These are phyloP conservation scores for Fusarium sp. DNA, from an alignment of 2,329 filamentous ascomycete species.

Conservation along the genomic window DNA sequence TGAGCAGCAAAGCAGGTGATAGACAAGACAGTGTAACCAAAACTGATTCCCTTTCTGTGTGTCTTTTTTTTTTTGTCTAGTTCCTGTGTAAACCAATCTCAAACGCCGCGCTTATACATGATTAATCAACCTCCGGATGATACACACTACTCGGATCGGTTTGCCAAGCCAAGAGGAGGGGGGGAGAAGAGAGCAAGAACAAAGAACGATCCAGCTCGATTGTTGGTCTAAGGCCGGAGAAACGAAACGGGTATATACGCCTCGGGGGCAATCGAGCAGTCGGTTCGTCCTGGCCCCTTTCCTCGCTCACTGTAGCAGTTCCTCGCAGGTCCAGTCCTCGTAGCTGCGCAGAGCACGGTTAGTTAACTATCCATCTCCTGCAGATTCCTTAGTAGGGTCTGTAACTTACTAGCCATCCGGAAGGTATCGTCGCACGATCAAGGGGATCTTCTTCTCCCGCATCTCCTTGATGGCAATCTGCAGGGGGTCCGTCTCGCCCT, in stretches of 20 bases:
- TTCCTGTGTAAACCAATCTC: conserved; percentile 44
- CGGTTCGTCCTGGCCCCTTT: conserved; percentile 19
- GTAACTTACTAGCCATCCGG: conserved; percentile 90
- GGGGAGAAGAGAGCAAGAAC: conserved; percentile 6
- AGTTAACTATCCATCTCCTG: conserved; percentile 1
- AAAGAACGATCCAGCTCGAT: conserved; percentile 34
- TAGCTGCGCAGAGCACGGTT: conserved; percentile 68
- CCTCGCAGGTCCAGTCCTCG: conserved; percentile 99
- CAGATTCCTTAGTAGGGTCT: background rate
- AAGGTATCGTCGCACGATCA: conserved; percentile 94
- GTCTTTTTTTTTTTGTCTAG: conserved; percentile 45
- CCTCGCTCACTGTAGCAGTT: conserved; percentile 73
- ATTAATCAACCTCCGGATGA: conserved; percentile 39
- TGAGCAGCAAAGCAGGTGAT: background rate
- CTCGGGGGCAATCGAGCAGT: conserved; percentile 31
- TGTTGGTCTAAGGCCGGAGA: conserved; percentile 35
- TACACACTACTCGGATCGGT: conserved; percentile 21
- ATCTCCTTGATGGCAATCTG: conserved; percentile 98
- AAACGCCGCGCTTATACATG: conserved; percentile 53
- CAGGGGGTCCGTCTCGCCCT: conserved; percentile 96
- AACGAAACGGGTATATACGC: conserved; percentile 42
- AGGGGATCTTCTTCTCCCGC: conserved; percentile 96
- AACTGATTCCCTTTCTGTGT: conserved; percentile 33
- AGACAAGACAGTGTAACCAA: conserved; percentile 31
- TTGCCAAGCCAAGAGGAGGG: conserved; percentile 22